Evolutionary conservation across 306 rosid species (phyloP).

Genomic region (Dalbergia cultrata): DNA sequence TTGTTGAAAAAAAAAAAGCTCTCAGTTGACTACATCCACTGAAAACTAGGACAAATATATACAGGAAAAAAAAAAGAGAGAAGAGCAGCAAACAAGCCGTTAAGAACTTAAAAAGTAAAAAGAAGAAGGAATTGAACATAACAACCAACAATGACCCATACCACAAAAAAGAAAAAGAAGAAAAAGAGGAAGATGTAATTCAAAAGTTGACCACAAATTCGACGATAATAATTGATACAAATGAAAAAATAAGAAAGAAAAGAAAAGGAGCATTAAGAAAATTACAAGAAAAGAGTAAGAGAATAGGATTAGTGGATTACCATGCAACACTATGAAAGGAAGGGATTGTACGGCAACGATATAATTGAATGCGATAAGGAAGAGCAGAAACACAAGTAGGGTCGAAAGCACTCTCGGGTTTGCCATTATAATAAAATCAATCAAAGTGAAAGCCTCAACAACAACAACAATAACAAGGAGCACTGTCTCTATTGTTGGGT

Average conservation of each 20-base stretch:
- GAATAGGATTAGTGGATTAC: not conserved
- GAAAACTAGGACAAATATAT: not conserved
- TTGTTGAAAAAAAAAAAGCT: too few relatives aligned
- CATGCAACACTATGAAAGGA: not conserved
- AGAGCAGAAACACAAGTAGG: not conserved
- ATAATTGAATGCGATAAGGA: not conserved
- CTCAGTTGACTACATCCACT: slow-evolving; percentile 5
- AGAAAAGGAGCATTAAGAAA: not conserved
- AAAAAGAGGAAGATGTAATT: not conserved
- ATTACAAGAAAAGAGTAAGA: not conserved
- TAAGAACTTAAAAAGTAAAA: too few relatives aligned
- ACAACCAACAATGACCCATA: too few relatives aligned
- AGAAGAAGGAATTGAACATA: too few relatives aligned
- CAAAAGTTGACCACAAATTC: not conserved
- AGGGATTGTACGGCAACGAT: not conserved
- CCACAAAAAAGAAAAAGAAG: too few relatives aligned
- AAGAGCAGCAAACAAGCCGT: not conserved
- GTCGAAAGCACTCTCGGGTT: not conserved
- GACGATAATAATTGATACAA: not conserved
- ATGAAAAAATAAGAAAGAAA: not conserved
- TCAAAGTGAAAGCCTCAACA: not conserved
- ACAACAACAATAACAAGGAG: not conserved
- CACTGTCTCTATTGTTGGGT: too few relatives aligned
- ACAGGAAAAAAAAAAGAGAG: not conserved
- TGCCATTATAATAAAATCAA: not conserved